Percentiles rank a stretch among this genome's conserved stretches.
phyloP scores from a whole-genome alignment of 2,329 filamentous ascomycete species.

The Microsporum audouinii region DNA sequence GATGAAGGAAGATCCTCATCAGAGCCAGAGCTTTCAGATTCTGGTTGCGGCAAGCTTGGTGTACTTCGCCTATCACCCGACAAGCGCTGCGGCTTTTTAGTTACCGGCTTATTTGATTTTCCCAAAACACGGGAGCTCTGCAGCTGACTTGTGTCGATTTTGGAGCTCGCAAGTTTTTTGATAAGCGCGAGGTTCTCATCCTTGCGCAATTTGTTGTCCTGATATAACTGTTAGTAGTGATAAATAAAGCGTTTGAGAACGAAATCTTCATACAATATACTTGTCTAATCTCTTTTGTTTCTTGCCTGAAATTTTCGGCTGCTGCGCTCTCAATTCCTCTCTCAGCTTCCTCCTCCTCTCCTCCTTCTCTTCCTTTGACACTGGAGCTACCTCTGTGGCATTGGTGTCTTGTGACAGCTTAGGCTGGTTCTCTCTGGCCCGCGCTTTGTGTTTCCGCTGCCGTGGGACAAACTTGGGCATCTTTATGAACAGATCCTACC shows the following conservation, averaged over 20 bases:
- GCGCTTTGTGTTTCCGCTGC: constrained; percentile 47
- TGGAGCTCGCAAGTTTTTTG: constrained; percentile 59
- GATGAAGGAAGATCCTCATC: constrained; percentile 44
- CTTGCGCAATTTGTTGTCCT: constrained; percentile 84
- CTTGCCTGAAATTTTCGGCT: constrained; percentile 49
- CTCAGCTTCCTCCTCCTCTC: constrained; percentile 42
- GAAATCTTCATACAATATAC: constrained; percentile 45
- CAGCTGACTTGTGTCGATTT: constrained; percentile 71
- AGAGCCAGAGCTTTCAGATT: constrained; percentile 18
- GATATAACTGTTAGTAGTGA: constrained; percentile 5
- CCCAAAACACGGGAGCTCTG: constrained; percentile 69
- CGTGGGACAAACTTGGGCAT: constrained; percentile 44
- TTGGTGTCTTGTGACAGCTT: constrained; percentile 36
- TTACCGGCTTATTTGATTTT: constrained; percentile 53
- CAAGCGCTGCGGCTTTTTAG: constrained; percentile 1
- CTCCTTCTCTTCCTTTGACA: constrained; percentile 43
- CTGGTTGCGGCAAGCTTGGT: background rate
- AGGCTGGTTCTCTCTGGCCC: constrained; percentile 21
- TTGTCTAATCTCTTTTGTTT: constrained; percentile 59
- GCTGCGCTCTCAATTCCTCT: constrained; percentile 43
- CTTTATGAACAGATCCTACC: constrained; percentile 7
- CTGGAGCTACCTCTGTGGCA: constrained; percentile 31
- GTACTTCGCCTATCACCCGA: background rate
- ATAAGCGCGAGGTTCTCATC: constrained; percentile 81
- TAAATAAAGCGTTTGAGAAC: background rate